Evolutionary conservation across 1,284 basidiomycete genomes (phyloP), one percentile per base, ranked within the genome.

Genomic region (Leccinum fuscescens): DNA sequence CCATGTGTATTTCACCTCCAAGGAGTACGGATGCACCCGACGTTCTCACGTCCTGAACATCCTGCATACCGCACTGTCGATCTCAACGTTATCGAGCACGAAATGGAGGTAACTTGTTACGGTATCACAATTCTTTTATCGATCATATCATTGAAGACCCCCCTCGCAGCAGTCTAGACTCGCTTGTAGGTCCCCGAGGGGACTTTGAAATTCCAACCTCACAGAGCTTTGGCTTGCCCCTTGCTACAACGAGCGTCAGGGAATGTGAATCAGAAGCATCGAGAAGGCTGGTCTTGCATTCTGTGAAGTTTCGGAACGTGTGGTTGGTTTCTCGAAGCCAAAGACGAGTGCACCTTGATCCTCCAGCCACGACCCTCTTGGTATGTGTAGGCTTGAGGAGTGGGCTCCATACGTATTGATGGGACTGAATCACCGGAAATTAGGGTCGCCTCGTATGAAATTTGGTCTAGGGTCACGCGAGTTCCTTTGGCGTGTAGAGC

Each of bases 261-360:
- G 82, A 80, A 42, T 82, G 83, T 6, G 81, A 83, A 63, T 72
- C 68, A 20, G 72, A 78, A 64, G 83, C 76, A 3, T 68, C 79
- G 46, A 61, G 69, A 50, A 68, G 78, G 22, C 73, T 80, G 33
- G 68, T 67, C 14, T 67, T 65, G 15, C 12, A 48, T 80, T 79
- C 67, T 74, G 78, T 61, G 68, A 72, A 22, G 73, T 80, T 59
- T 65, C 66, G 39, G 66, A 67, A 22, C 71, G 74, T 58, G 75
- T 79, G 12, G 76, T 77, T 6, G 74, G 72, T 15, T 82, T 84
- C 67, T 76, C 77, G 27, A 84, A 84, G 68, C 78, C 39, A 62
- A 42, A 51, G 55, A 35, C 20, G 46, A 22, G 52, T 37, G 56
- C 24, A 48, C 7, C 42, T 58, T 58, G 68, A 70, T 69, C 62